Evolutionary conservation across 805 yeast species (phyloP).

Genomic region (Pichia gijzeniarum): DNA sequence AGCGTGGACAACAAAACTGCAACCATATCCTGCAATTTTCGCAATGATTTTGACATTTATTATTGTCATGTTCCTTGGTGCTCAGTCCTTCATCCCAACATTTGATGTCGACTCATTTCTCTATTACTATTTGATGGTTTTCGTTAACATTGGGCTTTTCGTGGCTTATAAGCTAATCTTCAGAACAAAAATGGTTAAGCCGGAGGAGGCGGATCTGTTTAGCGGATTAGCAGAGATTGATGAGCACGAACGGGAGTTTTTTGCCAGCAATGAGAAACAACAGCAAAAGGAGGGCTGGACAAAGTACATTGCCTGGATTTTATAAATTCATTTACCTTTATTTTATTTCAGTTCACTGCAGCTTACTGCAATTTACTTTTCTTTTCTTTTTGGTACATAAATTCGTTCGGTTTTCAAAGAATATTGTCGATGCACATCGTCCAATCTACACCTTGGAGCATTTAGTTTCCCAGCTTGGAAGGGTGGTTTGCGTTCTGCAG

Average conservation of each 20-base stretch:
- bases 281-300: not conserved
- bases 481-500: too few relatives aligned
- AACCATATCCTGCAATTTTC: slow-evolving; percentile 28
- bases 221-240: slow-evolving; percentile 43
- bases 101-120: slow-evolving; percentile 37
- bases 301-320: slow-evolving; percentile 6
- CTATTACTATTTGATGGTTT: slow-evolving; percentile 38
- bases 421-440: too few relatives aligned
- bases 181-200: slow-evolving; percentile 34
- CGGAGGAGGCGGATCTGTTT: slow-evolving; percentile 40
- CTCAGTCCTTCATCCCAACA: slow-evolving; percentile 34
- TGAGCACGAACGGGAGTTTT: slow-evolving; percentile 38
- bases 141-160: slow-evolving; percentile 33
- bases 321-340: not conserved
- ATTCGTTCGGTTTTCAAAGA: too few relatives aligned
- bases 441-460: too few relatives aligned
- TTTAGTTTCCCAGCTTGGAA: too few relatives aligned
- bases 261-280: slow-evolving; percentile 9
- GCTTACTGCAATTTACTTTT: too few relatives aligned
- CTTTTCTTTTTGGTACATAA: too few relatives aligned
- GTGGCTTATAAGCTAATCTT: slow-evolving; percentile 33
- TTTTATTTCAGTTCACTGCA: too few relatives aligned
- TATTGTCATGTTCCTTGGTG: slow-evolving; percentile 35
- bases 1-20: slow-evolving; percentile 42
- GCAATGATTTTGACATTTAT: slow-evolving; percentile 29